Conservation (phyloP, 805 yeast species). For the Pichia heedii region DNA sequence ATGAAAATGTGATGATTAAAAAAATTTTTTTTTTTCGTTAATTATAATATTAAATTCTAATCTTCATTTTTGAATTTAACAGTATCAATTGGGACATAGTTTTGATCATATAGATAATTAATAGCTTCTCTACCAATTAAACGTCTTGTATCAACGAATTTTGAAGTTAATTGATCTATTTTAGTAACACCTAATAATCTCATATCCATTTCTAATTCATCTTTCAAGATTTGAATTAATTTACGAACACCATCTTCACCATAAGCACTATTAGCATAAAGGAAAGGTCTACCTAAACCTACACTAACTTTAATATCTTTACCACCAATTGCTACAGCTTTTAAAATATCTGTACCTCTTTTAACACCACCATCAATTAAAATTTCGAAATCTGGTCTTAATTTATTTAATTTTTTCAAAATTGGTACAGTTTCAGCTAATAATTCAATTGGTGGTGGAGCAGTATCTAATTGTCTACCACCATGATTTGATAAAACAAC, state of each 20-base stretch:
- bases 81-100: constrained; percentile 23
- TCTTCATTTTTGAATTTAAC: constrained; percentile 25
- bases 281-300: constrained; percentile 59
- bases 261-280: constrained; percentile 54
- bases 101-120: constrained; percentile 23
- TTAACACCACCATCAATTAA: constrained; percentile 64
- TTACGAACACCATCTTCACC: constrained; percentile 58
- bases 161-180: constrained; percentile 49
- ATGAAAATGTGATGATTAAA: too few species aligned
- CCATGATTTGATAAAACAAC: constrained; percentile 87
- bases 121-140: constrained; percentile 26
- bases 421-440: constrained; percentile 60
- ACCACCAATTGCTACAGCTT: constrained; percentile 63
- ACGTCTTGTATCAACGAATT: constrained; percentile 46
- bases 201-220: constrained; percentile 72
- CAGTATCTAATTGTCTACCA: constrained; percentile 78
- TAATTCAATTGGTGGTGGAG: constrained; percentile 70
- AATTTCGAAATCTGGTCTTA: constrained; percentile 46
- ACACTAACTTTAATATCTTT: constrained; percentile 64
- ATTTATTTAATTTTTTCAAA: constrained; percentile 33
- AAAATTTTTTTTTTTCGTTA: background rate
- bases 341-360: constrained; percentile 57
- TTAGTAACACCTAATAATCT: constrained; percentile 64
- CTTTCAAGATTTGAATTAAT: constrained; percentile 53
- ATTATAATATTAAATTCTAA: background rate